Conservation (phyloP, 768 basidiomycete genomes). For the Fibroporia radiculosa region DNA sequence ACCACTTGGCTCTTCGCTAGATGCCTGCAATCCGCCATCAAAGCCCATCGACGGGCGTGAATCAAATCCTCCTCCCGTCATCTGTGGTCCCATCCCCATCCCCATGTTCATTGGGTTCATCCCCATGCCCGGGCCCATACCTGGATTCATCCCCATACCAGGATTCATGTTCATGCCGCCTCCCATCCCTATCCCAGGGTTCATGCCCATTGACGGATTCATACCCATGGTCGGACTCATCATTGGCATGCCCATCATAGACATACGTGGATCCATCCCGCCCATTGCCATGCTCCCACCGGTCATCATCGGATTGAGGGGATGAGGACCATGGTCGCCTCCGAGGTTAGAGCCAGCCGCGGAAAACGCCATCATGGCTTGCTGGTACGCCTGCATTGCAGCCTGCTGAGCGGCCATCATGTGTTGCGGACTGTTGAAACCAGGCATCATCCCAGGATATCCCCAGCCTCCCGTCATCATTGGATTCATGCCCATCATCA, state of each 20-base stretch:
- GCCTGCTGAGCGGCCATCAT: slow-evolving; percentile 84
- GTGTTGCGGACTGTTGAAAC: slow-evolving; percentile 53
- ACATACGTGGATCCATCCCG: slow-evolving; percentile 67
- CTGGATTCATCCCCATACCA: slow-evolving; percentile 12
- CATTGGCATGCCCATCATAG: slow-evolving; percentile 74
- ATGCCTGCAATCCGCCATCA: slow-evolving; percentile 6
- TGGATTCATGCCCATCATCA: slow-evolving; percentile 50
- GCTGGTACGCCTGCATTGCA: slow-evolving; percentile 79
- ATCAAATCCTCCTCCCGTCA: slow-evolving; percentile 58
- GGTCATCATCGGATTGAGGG: slow-evolving; percentile 51
- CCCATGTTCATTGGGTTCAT: slow-evolving; percentile 22
- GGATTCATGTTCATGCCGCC: slow-evolving; percentile 15
- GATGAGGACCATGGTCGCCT: slow-evolving; percentile 42
- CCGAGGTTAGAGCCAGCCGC: slow-evolving; percentile 64
- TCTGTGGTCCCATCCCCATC: slow-evolving; percentile 38
- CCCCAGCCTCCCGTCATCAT: slow-evolving; percentile 54
- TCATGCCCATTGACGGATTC: slow-evolving; percentile 40
- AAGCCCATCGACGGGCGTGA: slow-evolving; percentile 40
- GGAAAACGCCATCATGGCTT: slow-evolving; percentile 81
- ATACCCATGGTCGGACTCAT: slow-evolving; percentile 47
- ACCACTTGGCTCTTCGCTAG: not conserved
- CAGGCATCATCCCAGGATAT: slow-evolving; percentile 46
- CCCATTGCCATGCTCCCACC: slow-evolving; percentile 37
- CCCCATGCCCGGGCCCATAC: slow-evolving; percentile 22
- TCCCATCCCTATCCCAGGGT: slow-evolving; percentile 10